Conservation (phyloP, 1,284 basidiomycete species). For the Ganoderma meredithae region DNA sequence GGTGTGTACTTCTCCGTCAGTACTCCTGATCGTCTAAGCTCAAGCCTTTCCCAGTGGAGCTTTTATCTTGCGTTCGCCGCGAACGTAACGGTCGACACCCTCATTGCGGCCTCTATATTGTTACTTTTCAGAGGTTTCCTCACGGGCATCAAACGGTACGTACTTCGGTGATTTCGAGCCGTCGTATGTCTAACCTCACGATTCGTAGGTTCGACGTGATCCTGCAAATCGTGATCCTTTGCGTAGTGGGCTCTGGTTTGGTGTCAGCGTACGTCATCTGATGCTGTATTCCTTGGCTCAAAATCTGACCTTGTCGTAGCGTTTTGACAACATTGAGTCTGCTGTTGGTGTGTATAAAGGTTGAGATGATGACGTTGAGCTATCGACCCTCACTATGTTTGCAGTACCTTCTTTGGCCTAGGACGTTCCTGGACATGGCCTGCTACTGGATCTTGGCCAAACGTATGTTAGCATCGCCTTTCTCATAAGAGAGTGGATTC, state of each 20-base stretch:
- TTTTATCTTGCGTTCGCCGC: constrained; percentile 3
- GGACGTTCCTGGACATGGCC: constrained; percentile 2
- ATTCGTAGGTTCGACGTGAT: constrained; percentile 17
- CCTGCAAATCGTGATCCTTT: constrained; percentile 16
- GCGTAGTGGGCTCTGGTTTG: constrained; percentile 21
- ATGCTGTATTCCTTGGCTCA: background rate
- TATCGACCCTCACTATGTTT: background rate
- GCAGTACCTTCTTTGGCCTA: constrained; percentile 2
- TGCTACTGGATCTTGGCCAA: constrained; percentile 23
- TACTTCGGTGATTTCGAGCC: background rate
- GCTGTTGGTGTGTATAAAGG: background rate
- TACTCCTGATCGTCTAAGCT: background rate
- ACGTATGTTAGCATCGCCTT: constrained; percentile 6
- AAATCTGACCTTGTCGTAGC: constrained; percentile 1
- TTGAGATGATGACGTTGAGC: background rate
- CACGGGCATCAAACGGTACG: constrained; percentile 20
- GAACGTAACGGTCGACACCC: background rate
- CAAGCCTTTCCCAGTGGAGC: background rate
- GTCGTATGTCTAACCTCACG: background rate
- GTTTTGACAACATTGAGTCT: background rate
- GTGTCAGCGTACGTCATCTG: constrained; percentile 12
- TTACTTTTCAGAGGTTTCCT: constrained; percentile 17
- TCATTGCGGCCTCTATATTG: constrained; percentile 10
- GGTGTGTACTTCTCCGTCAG: background rate
- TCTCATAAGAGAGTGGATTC: background rate